Evolutionary conservation across 2,329 filamentous ascomycete species (phyloP), one percentile per base, ranked within the genome.

Genomic region (Trichoderma aggressivum): DNA sequence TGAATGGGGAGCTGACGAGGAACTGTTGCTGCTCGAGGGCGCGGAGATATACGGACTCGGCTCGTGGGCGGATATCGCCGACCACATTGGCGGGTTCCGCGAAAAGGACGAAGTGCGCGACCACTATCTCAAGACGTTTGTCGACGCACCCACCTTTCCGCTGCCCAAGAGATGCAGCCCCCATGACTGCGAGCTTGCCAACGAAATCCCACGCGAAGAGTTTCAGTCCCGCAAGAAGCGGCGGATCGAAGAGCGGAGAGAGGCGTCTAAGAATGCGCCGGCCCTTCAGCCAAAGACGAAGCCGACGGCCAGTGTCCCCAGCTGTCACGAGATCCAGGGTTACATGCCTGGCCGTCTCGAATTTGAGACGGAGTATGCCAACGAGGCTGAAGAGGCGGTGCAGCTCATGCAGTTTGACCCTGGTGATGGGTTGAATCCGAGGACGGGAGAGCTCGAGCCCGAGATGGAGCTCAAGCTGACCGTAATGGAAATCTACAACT

Each of bases 381-480:
- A 99, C 77, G 96, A 99, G 77, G 96, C 96, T 1, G 96, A 99
- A 83, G 97, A 98, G 82, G 95, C 95, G 0, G 96, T 99, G 2
- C 96, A 99, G 80, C 91, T 97, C 74, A 98, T 99, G 94, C 92
- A 97, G 74, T 99, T 99, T 77, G 95, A 98, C 71, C 95, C 96
- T 0, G 96, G 96, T 30, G 95, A 98, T 81, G 96, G 96, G 71
- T 86, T 97, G 75, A 97, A 97, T 77, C 90, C 92, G 1, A 84
- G 87, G 3, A 97, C 94, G 0, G 92, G 93, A 73, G 91, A 97
- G 78, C 85, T 97, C 71, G 96, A 99, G 76, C 94, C 96, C 0
- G 96, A 99, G 81, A 97, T 97, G 87, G 94, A 98, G 74, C 87
- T 99, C 59, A 99, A 99, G 85, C 90, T 98, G 83, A 97, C 94